phyloP scores from a whole-genome alignment of 2,329 filamentous ascomycete species.

The Fusarium mangiferae region DNA sequence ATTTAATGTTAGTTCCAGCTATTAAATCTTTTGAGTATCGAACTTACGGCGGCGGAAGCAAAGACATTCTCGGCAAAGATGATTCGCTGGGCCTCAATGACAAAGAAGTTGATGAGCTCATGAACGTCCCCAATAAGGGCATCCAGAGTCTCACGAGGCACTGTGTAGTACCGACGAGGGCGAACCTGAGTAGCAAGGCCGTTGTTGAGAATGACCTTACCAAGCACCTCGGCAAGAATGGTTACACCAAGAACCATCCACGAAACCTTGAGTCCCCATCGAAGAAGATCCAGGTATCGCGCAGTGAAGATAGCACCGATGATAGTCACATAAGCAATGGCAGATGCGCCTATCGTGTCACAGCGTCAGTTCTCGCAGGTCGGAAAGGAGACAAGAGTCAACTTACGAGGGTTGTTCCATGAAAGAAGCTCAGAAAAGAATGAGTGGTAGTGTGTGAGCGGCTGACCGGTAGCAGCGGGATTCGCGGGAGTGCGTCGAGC shows the following conservation, averaged over 20 bases:
- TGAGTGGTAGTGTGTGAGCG: conserved; percentile 75
- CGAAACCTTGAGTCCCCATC: conserved; percentile 73
- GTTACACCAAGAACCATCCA: conserved; percentile 71
- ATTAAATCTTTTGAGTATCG: conserved; percentile 19
- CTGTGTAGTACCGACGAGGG: conserved; percentile 73
- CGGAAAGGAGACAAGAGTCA: background rate
- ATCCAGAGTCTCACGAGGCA: conserved; percentile 71
- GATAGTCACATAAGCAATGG: conserved; percentile 69
- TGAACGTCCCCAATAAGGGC: conserved; percentile 70
- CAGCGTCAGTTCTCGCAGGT: conserved; percentile 25
- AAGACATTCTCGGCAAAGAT: conserved; percentile 74
- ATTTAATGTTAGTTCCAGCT: conserved; percentile 24
- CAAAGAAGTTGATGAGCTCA: conserved; percentile 77
- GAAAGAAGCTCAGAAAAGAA: conserved; percentile 76
- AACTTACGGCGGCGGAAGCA: conserved; percentile 68
- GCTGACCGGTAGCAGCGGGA: conserved; percentile 68
- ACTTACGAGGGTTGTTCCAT: conserved; percentile 74
- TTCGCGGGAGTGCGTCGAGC: conserved; percentile 64
- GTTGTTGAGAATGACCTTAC: conserved; percentile 69
- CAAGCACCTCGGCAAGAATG: conserved; percentile 68
- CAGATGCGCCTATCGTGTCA: conserved; percentile 64
- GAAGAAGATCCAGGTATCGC: conserved; percentile 73
- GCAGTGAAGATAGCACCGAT: conserved; percentile 70
- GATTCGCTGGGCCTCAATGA: conserved; percentile 76
- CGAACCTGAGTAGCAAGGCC: conserved; percentile 73